Conservation (phyloP, 2,329 filamentous ascomycete genomes). For the Neonectria coccinea region DNA sequence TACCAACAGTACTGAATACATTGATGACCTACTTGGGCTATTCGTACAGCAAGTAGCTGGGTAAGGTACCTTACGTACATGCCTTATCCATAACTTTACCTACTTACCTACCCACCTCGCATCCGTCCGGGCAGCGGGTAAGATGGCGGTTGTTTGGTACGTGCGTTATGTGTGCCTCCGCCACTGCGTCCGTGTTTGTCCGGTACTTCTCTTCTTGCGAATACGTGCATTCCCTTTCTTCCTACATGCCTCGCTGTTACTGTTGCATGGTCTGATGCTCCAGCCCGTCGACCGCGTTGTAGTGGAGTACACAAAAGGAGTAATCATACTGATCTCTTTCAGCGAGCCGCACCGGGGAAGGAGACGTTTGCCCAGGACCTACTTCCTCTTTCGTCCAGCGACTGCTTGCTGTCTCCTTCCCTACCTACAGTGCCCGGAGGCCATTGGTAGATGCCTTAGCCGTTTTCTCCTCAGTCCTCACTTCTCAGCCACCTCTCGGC, state of each 20-base stretch:
- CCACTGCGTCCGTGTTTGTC: conserved; percentile 33
- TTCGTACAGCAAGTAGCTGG: too few species aligned
- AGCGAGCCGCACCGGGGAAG: conserved; percentile 44
- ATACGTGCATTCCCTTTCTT: conserved; percentile 17
- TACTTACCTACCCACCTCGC: too few species aligned
- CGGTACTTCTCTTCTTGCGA: conserved; percentile 19
- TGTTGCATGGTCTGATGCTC: conserved; percentile 40
- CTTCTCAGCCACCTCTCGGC: background rate
- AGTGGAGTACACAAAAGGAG: too few species aligned
- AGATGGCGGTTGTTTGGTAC: conserved; percentile 9
- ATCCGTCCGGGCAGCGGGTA: background rate
- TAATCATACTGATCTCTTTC: conserved; percentile 29
- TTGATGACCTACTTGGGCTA: too few species aligned
- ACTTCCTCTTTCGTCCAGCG: conserved; percentile 44
- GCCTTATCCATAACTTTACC: background rate
- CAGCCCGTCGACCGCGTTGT: conserved; percentile 10
- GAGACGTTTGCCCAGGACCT: conserved; percentile 40
- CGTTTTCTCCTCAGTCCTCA: conserved; percentile 9
- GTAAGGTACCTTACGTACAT: too few species aligned
- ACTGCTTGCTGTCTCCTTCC: conserved; percentile 27
- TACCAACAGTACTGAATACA: too few species aligned
- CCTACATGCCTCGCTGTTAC: background rate
- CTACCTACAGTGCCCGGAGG: background rate
- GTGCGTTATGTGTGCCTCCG: conserved; percentile 19
- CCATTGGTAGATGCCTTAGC: background rate